Percentiles rank a stretch among this genome's conserved stretches.
Conservation (phyloP, 306 rosid genomes). For the Glycine tomentella region DNA sequence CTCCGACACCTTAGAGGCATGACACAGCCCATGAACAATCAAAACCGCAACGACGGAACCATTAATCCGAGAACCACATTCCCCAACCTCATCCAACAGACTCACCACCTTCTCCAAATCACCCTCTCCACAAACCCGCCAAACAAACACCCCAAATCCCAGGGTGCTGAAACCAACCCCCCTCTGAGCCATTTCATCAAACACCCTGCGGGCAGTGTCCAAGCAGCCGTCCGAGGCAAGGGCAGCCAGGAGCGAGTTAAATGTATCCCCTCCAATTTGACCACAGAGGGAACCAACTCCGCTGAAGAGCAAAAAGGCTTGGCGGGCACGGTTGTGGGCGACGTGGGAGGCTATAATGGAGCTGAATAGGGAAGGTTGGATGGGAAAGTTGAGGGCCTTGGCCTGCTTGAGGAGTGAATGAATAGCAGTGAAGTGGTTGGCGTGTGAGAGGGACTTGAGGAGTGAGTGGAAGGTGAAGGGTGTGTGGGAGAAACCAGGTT, state of each 20-base stretch:
- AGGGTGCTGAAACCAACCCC: slow-evolving; percentile 61
- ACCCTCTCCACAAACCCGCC: slow-evolving; percentile 61
- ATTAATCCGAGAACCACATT: slow-evolving; percentile 59
- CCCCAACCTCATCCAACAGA: slow-evolving; percentile 61
- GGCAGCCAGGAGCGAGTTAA: slow-evolving; percentile 77
- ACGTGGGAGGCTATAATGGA: slow-evolving; percentile 65
- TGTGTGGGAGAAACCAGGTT: slow-evolving; percentile 75
- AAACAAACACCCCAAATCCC: slow-evolving; percentile 84
- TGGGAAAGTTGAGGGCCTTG: slow-evolving; percentile 53
- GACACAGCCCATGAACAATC: slow-evolving; percentile 74
- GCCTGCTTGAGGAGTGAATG: slow-evolving; percentile 69
- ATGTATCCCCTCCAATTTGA: slow-evolving; percentile 58
- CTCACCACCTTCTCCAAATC: slow-evolving; percentile 55
- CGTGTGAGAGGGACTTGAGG: slow-evolving; percentile 66
- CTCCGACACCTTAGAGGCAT: slow-evolving; percentile 62
- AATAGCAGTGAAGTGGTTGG: slow-evolving; percentile 62
- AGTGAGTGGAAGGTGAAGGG: slow-evolving; percentile 68
- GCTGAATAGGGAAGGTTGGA: slow-evolving; percentile 63
- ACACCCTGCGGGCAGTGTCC: slow-evolving; percentile 64
- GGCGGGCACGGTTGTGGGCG: slow-evolving; percentile 53
- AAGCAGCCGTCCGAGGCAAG: slow-evolving; percentile 67
- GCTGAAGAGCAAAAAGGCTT: slow-evolving; percentile 63
- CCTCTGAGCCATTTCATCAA: slow-evolving; percentile 67
- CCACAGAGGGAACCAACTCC: slow-evolving; percentile 33
- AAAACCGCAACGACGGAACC: slow-evolving; percentile 78